Percentiles rank a stretch among this genome's conserved stretches.
phyloP scores from a whole-genome alignment of 352 stramenopile genomes.

The Phytopythium kandeliae region DNA sequence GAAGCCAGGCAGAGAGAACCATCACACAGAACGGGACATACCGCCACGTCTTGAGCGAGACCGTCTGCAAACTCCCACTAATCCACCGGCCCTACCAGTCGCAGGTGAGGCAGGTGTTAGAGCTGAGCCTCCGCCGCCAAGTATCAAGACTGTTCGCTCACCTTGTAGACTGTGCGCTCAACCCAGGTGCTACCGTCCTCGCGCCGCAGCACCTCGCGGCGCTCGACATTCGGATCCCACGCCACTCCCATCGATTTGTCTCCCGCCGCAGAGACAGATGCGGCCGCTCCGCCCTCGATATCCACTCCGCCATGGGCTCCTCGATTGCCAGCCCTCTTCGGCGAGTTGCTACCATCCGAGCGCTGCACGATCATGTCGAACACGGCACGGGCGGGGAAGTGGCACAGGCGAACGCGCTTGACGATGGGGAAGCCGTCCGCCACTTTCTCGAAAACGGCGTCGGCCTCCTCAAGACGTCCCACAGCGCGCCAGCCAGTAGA shows the following conservation, averaged over 20 bases:
- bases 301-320: not conserved
- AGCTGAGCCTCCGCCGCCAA: not conserved
- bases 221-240: slow-evolving; percentile 42
- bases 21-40: slow-evolving; percentile 12
- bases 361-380: slow-evolving; percentile 57
- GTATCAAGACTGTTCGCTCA: not conserved
- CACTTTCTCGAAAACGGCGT: slow-evolving; percentile 48
- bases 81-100: slow-evolving; percentile 22
- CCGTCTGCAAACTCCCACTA: slow-evolving; percentile 35
- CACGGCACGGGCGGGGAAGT: slow-evolving; percentile 59
- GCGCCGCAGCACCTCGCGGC: slow-evolving; percentile 34
- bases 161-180: slow-evolving; percentile 52
- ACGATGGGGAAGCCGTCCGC: slow-evolving; percentile 59
- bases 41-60: slow-evolving; percentile 67
- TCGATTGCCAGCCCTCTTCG: not conserved
- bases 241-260: not conserved
- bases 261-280: no score
- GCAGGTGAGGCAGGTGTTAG: not conserved
- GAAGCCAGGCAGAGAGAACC: not conserved
- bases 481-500: slow-evolving; percentile 29
- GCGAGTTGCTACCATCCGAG: slow-evolving; percentile 1
- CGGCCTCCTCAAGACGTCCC: slow-evolving; percentile 27
- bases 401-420: slow-evolving; percentile 52
- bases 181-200: slow-evolving; percentile 52
- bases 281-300: not conserved